These are phyloP conservation scores for Leishmania amazonensis DNA, from an alignment of 208 protist genomes.

Conservation along the genomic window DNA sequence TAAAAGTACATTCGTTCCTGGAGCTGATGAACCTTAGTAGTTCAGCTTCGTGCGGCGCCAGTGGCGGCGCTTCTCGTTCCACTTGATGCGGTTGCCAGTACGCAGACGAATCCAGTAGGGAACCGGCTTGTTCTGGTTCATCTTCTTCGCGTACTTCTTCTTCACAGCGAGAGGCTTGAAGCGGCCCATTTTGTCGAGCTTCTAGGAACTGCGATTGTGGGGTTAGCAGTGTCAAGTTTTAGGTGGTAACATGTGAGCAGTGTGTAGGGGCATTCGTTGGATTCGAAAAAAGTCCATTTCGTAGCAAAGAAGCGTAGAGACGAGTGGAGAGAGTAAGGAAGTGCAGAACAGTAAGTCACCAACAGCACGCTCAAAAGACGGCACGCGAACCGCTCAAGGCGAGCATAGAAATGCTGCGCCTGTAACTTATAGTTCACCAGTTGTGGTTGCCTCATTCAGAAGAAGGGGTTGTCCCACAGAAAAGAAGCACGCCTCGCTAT, in stretches of 20 bases:
- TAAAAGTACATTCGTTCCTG: constrained; percentile 12
- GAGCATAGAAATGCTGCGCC: neutral
- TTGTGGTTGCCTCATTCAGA: neutral
- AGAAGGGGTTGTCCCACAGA: neutral
- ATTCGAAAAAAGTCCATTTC: neutral
- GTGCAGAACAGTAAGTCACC: too few species aligned
- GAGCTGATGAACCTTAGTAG: constrained; percentile 53
- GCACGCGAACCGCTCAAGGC: neutral
- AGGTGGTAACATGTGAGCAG: neutral
- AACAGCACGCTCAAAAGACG: neutral
- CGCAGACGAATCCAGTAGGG: constrained; percentile 94
- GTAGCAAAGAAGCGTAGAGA: too few species aligned
- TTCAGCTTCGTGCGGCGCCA: constrained; percentile 96
- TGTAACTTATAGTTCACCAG: neutral
- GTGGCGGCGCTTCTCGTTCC: constrained; percentile 96
- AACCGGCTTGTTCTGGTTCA: constrained; percentile 94
- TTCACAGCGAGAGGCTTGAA: constrained; percentile 93
- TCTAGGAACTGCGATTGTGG: constrained; percentile 13
- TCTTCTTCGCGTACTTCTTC: constrained; percentile 95
- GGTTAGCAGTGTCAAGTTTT: neutral
- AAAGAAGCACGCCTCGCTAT: neutral
- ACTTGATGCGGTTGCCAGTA: constrained; percentile 93
- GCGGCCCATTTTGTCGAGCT: constrained; percentile 64
- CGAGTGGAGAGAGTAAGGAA: neutral
- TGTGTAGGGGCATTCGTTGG: neutral